Evolutionary conservation across 78 protist genomes (phyloP).

Genomic region (Dictyostelium discoideum): dicty_2.7 NC_007090.3:1135001-1135500

Average conservation of each 20-base stretch:
- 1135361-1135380: no score
- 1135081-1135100: background rate
- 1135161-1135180: background rate
- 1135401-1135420: no score
- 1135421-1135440: background rate
- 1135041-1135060: background rate
- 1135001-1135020: conserved; percentile 6
- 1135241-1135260: background rate
- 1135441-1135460: background rate
- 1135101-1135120: background rate
- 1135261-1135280: background rate
- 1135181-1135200: background rate
- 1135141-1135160: background rate
- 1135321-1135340: no score
- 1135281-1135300: background rate
- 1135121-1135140: background rate
- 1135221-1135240: background rate
- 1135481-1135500: no score
- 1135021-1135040: background rate
- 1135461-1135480: background rate
- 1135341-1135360: no score
- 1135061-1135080: conserved; percentile 5
- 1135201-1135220: background rate
- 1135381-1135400: no score
- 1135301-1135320: background rate